phyloP scores from a whole-genome alignment of 2,329 filamentous ascomycete species.

The Fusarium annulatum region DNA sequence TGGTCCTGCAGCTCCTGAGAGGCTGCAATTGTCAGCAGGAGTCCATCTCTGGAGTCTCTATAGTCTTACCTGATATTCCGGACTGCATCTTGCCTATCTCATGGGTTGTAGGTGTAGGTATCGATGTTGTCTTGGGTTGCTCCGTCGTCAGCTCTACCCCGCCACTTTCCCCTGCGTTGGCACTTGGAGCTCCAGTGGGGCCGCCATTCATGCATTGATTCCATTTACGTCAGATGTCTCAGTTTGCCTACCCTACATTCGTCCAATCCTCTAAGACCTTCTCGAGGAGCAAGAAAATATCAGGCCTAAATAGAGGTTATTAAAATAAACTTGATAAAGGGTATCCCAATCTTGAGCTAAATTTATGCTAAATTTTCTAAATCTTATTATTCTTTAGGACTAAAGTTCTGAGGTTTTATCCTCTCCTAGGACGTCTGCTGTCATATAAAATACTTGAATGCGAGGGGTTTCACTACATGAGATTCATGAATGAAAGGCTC shows the following conservation, averaged over 20 bases:
- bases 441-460: too few relatives aligned
- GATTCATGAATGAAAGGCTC: accelerated
- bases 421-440: too few relatives aligned
- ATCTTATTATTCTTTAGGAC: too few relatives aligned
- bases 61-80: conserved; percentile 75
- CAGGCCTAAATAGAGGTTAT: too few relatives aligned
- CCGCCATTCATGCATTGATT: conserved; percentile 20
- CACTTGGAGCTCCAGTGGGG: conserved; percentile 38
- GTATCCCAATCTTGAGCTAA: too few relatives aligned
- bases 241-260: conserved; percentile 34
- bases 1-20: conserved; percentile 80
- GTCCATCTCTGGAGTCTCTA: not conserved
- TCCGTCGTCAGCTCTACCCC: conserved; percentile 42
- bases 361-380: too few relatives aligned
- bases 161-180: conserved; percentile 36
- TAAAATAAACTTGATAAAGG: too few relatives aligned
- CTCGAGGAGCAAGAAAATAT: too few relatives aligned
- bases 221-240: conserved; percentile 3
- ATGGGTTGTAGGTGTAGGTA: conserved; percentile 12
- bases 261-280: too few relatives aligned
- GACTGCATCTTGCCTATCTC: conserved; percentile 72
- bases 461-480: accelerated
- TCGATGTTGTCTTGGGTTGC: conserved; percentile 28
- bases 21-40: conserved; percentile 59
- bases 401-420: too few relatives aligned